Evolutionary conservation across 176 grass and related monocot species (phyloP), one percentile per base, ranked within the genome.

Genomic region (Avena sativa): DNA sequence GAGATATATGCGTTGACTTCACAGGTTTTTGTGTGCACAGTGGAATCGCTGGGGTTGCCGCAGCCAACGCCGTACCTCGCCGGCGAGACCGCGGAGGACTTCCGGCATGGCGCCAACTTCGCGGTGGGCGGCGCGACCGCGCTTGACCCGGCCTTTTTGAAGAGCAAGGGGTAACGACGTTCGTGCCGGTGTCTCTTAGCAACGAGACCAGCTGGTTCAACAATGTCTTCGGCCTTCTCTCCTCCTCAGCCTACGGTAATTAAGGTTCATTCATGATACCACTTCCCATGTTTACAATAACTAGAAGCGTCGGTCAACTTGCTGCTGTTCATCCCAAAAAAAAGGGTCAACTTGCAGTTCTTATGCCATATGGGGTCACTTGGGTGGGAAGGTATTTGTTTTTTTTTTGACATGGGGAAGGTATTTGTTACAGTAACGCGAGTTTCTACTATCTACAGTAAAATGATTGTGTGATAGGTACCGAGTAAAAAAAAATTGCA

Each of bases 51-150:
- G 28, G 50, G 55, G 56, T 20, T 91, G 4, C 89, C 89, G 2
- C 61, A 57, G 32, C 75, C 90, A 21, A 79, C 64, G 12, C 92
- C 92, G n/a, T 93, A 90, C 73, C 89, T 97, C 2, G 95, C 84
- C 34, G 92, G 92, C 13, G 78, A 79, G 56, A 58, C 56, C 12
- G 76, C 89, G 4, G 82, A 85, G 19, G 84, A 90, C 38, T 97
- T 92, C 77, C 53, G 36, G 1, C 78, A 85, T 10, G 95, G 95
- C 10, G 90, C 83, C 3, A 97, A 94, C 80, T 93, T 97, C 8
- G 95, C 90, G 1, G 86, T 92, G 11, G 89, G 81, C 9, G 92
- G 92, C 26, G 90, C 90, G 0, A 94, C 95, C 4, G 92, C 90
- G 20, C 59, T 89, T 2, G 86, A 86, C n/a, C 23, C 60, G 32